phyloP scores from a whole-genome alignment of 768 basidiomycete species.

The Neoboletus magnificus region DNA sequence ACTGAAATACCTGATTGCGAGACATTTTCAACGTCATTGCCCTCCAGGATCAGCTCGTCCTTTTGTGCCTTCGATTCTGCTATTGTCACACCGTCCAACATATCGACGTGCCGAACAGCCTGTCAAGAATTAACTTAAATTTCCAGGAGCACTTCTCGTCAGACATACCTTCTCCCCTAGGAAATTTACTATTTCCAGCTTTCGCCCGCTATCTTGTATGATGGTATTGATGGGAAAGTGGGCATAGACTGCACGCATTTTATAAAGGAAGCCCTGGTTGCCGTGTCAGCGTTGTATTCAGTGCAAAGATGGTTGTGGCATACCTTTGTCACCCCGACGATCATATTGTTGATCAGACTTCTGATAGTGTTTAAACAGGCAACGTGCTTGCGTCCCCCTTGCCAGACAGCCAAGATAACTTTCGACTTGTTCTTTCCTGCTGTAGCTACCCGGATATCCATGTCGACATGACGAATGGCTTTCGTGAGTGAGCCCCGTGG shows the following conservation, averaged over 20 bases:
- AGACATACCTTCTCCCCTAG: slow-evolving; percentile 81
- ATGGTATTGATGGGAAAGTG: slow-evolving; percentile 99
- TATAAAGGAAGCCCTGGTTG: slow-evolving; percentile 93
- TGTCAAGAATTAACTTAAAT: slow-evolving; percentile 28
- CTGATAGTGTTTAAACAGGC: slow-evolving; percentile 96
- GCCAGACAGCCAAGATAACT: slow-evolving; percentile 94
- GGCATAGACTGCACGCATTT: slow-evolving; percentile 99
- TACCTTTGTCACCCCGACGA: slow-evolving; percentile 94
- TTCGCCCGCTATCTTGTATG: slow-evolving; percentile 68
- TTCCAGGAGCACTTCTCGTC: neutral
- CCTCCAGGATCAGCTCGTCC: slow-evolving; percentile 91
- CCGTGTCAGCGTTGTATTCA: slow-evolving; percentile 3
- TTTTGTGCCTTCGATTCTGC: slow-evolving; percentile 88
- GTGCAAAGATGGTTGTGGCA: slow-evolving; percentile 1
- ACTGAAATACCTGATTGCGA: slow-evolving; percentile 80
- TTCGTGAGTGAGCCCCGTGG: slow-evolving; percentile 92
- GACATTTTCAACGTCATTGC: slow-evolving; percentile 95
- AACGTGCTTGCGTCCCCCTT: slow-evolving; percentile 96
- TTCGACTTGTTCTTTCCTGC: slow-evolving; percentile 60
- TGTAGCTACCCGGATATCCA: slow-evolving; percentile 87
- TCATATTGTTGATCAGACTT: slow-evolving; percentile 95
- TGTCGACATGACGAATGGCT: slow-evolving; percentile 88
- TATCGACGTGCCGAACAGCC: slow-evolving; percentile 88
- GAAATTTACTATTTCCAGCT: slow-evolving; percentile 92
- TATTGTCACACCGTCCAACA: slow-evolving; percentile 86